A percentile compares a stretch with the other conserved stretches of the same genome.
Conservation (phyloP, 441 rosid genomes). For the Jatropha podagrica region DNA sequence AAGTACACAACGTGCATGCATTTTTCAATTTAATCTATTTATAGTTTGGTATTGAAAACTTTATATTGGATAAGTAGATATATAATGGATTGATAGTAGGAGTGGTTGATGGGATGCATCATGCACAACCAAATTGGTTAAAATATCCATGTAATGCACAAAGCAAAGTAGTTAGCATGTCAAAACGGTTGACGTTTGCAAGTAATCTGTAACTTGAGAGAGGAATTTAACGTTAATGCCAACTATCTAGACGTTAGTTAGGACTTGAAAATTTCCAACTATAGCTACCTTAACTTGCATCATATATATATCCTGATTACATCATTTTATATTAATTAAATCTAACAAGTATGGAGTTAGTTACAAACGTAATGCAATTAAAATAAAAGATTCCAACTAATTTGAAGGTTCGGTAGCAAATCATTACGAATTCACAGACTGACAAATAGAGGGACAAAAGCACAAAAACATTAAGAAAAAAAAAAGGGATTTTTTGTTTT, state of each 20-base stretch:
- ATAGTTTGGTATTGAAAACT: too few species aligned
- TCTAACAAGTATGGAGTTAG: too few species aligned
- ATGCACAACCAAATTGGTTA: slow-evolving; percentile 7
- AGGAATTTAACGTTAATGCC: background rate
- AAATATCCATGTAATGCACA: background rate
- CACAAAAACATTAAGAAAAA: too few species aligned
- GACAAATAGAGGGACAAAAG: too few species aligned
- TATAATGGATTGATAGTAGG: background rate
- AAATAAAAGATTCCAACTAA: too few species aligned
- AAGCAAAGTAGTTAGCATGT: background rate
- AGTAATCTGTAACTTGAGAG: background rate
- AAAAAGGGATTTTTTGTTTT: too few species aligned
- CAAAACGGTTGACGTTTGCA: background rate
- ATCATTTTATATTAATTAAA: background rate
- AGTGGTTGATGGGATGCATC: background rate
- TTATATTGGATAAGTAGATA: background rate
- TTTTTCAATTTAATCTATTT: too few species aligned
- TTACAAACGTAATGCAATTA: too few species aligned
- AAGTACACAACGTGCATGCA: too few species aligned
- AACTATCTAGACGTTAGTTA: background rate
- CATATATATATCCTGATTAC: background rate
- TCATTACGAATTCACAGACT: too few species aligned
- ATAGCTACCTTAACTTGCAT: background rate
- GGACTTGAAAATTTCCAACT: background rate
- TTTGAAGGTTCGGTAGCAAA: too few species aligned